Evolutionary conservation across 1,139 yeast genomes (phyloP), one percentile per base, ranked within the genome.

Genomic region (Debaryomyces robertsiae): DNA sequence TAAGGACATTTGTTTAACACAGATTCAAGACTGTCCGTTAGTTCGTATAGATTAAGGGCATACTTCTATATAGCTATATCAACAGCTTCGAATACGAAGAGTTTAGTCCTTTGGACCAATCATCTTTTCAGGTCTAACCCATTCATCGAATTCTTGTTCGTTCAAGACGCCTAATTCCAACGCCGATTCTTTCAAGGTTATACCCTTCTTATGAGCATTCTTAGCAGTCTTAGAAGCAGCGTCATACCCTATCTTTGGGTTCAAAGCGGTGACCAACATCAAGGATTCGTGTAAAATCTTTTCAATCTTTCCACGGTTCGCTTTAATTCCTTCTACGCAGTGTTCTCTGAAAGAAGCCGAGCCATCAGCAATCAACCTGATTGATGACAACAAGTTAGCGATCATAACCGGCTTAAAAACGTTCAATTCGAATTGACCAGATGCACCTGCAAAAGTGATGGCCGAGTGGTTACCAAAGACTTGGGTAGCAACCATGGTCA

Each of bases 101-200:
- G 32, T 18, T 36, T 60, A 65, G 49, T 67, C 69, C 63, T 84
- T 84, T 57, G 98, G 98, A 45, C 97, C 96, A 72, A 93, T 81
- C 98, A 93, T 93, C 61, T 87, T 82, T 75, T 93, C 98, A 51
- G 98, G 98, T 67, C 89, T 83, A 53, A 93, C 98, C 95, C 96
- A 93, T 68, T 89, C 78, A 66, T 90, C 95, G 57, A 93, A 93
- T 70, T 91, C 96, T 60, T 82, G 84, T 51, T 79, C 82, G 44
- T 81, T 77, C 62, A 93, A 78, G 44, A 85, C 90, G 45, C 88
- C 88, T 61, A 94, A 81, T 68, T 93, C 96, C 58, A 93, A 75
- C 47, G 97, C 96, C 46, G 95, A 83, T 68, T 89, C 86, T 74
- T 93, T 93, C 71, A 93, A 81, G 34, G 98, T 93, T 59, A 91